A percentile compares a stretch with the other conserved stretches of the same genome.
Conservation (phyloP, 2,329 filamentous ascomycete genomes). For the Ceratocystis huliohia region DNA sequence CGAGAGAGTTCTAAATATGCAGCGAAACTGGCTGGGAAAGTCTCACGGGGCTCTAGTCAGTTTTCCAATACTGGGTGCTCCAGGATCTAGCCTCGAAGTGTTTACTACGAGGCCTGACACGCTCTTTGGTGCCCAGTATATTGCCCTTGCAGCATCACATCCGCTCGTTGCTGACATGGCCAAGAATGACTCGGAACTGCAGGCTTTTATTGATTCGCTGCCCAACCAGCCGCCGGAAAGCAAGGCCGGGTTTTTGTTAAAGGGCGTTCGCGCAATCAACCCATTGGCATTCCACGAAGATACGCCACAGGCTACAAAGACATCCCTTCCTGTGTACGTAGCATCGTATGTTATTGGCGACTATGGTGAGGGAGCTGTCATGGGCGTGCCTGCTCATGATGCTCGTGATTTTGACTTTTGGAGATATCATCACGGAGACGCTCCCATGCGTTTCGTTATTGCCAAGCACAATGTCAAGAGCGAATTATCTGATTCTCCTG, state of each 20-base stretch:
- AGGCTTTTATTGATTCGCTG: constrained; percentile 54
- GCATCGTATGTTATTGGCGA: constrained; percentile 76
- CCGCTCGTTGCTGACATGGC: constrained; percentile 53
- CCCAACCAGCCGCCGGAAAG: constrained; percentile 42
- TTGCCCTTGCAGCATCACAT: constrained; percentile 65
- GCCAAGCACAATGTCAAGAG: constrained; percentile 23
- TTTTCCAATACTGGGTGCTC: constrained; percentile 46
- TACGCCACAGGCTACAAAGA: constrained; percentile 38
- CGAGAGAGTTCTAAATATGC: constrained; percentile 68
- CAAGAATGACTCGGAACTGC: constrained; percentile 46
- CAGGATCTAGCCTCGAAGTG: constrained; percentile 46
- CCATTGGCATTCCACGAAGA: constrained; percentile 47
- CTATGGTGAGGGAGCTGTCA: constrained; percentile 77
- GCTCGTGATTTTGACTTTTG: constrained; percentile 67
- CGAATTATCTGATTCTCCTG: background rate
- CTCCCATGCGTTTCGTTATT: constrained; percentile 53
- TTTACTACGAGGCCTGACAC: constrained; percentile 82
- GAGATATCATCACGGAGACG: constrained; percentile 51
- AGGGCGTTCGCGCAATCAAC: constrained; percentile 48
- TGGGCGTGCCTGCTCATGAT: constrained; percentile 86
- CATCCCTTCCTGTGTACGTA: constrained; percentile 60
- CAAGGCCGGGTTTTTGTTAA: constrained; percentile 56
- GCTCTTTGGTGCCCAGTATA: constrained; percentile 72
- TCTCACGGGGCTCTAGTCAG: constrained; percentile 60
- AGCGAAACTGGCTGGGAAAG: constrained; percentile 78